A percentile compares a stretch with the other conserved stretches of the same genome.
These are phyloP conservation scores for Thelephora aurantiotincta DNA, from an alignment of 768 basidiomycete genomes.

Conservation along the genomic window DNA sequence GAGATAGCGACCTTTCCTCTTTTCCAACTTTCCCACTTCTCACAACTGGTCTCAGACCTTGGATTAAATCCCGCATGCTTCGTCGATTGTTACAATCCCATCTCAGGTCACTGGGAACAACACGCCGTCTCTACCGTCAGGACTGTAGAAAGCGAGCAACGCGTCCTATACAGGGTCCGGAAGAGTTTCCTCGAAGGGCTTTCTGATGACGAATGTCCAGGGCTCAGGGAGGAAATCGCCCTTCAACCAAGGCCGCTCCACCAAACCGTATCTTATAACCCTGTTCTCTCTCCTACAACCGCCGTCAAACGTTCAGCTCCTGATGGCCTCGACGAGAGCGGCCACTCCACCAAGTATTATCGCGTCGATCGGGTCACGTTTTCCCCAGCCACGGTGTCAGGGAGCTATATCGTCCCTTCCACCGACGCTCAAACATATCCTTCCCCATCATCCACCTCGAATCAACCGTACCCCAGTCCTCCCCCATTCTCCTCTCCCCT, in stretches of 20 bases:
- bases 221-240: constrained; percentile 40
- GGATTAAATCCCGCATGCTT: constrained; percentile 36
- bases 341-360: neutral
- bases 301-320: constrained; percentile 5
- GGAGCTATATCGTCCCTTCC: neutral
- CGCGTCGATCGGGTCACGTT: neutral
- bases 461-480: neutral
- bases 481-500: constrained; percentile 8
- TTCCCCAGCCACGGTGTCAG: neutral
- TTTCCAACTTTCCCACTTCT: constrained; percentile 42
- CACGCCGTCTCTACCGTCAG: constrained; percentile 46
- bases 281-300: constrained; percentile 2
- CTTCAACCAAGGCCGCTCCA: constrained; percentile 23
- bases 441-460: neutral
- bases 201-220: constrained; percentile 39
- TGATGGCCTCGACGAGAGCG: neutral
- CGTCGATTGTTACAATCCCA: constrained; percentile 44
- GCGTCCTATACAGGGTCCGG: constrained; percentile 46
- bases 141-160: constrained; percentile 41
- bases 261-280: constrained; percentile 1
- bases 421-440: neutral
- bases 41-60: constrained; percentile 38
- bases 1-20: constrained; percentile 50
- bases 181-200: constrained; percentile 45
- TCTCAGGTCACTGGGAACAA: constrained; percentile 51